These are phyloP conservation scores for Arachis stenosperma DNA, from an alignment of 306 rosid species.

Conservation along the genomic window DNA sequence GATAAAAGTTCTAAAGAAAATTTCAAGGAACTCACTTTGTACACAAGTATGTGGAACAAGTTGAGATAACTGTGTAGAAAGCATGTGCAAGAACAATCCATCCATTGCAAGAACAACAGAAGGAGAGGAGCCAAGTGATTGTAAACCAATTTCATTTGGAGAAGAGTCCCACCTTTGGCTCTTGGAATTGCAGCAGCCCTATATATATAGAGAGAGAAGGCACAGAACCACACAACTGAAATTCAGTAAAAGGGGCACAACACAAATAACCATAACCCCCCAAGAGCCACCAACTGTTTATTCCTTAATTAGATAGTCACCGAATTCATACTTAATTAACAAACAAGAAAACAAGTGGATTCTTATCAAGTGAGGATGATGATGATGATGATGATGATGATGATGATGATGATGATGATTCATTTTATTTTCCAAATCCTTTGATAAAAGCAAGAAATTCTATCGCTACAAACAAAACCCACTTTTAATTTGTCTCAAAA, in stretches of 20 bases:
- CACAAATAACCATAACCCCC: neutral
- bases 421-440: neutral
- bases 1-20: neutral
- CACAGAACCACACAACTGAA: constrained; percentile 38
- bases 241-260: constrained; percentile 29
- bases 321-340: neutral
- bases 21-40: constrained; percentile 62
- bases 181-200: constrained; percentile 97
- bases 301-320: no score
- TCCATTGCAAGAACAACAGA: constrained; percentile 82
- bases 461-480: neutral
- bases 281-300: no score
- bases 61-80: constrained; percentile 76
- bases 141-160: constrained; percentile 93
- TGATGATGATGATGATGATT: neutral
- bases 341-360: constrained; percentile 1
- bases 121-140: constrained; percentile 85
- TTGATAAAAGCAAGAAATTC: neutral
- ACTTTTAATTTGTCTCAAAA: neutral
- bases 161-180: constrained; percentile 72
- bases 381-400: neutral
- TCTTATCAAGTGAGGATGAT: neutral
- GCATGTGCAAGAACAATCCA: constrained; percentile 87
- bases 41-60: constrained; percentile 79
- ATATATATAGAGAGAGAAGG: neutral